Evolutionary conservation across 1,284 basidiomycete genomes (phyloP), one percentile per base, ranked within the genome.

Genomic region (Cystobasidium slooffiae): DNA sequence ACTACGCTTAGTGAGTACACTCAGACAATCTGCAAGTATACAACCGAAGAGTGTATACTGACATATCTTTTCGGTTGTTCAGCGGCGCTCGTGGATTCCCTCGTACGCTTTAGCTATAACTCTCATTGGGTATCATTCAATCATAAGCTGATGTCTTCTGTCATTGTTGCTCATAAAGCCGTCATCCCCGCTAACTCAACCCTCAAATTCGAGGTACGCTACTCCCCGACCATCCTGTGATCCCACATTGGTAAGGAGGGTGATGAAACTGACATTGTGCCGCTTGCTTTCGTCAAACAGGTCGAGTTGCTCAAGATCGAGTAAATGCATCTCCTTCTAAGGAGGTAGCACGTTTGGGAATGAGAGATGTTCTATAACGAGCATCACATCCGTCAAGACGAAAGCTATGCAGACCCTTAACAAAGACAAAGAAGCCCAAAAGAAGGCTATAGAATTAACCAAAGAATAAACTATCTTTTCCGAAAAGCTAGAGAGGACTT

Each of bases 281-380:
- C 14, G 22, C 80, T 76, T 64, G 77, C 3, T 78, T 78, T 20
- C 74, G 79, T 18, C 31, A 22, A 14, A 55, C 81, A 84, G 74
- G 83, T 84, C 67, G 83, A 84, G 79, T 79, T 84, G 37, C 80
- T 84, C 78, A 81, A 80, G 75, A 83, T 84, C 80, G 82, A 84
- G 78, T 79, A 79, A 75, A 68, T 44, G 49, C 1, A 8, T n/a
- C 47, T 8, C n/a, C 14, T n/a, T n/a, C n/a, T n/a, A n/a, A n/a
- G n/a, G n/a, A n/a, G n/a, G n/a, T n/a, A n/a, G n/a, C n/a, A n/a
- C n/a, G n/a, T n/a, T n/a, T n/a, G n/a, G n/a, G n/a, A n/a, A n/a
- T n/a, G n/a, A n/a, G n/a, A n/a, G n/a, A n/a, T n/a, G n/a, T n/a
- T n/a, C n/a, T n/a, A n/a, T n/a, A n/a, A n/a, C n/a, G n/a, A n/a